Evolutionary conservation across 176 grass and related monocot species (phyloP).

Genomic region (Oryza coarctata): DNA sequence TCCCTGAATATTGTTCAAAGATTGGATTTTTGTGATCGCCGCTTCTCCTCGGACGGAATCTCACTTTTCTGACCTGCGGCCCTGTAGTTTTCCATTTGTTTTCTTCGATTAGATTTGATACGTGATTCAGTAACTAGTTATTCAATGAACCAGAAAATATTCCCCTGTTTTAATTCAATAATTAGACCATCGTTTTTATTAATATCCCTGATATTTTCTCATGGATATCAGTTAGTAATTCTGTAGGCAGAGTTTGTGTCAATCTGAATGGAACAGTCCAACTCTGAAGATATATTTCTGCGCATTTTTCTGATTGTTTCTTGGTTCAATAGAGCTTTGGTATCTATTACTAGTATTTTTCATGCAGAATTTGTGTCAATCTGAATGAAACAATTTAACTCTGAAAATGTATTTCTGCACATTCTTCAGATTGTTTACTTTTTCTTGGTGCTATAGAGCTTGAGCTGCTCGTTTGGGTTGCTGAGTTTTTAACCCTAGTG

Average conservation of each 20-base stretch:
- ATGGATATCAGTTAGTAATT: not conserved
- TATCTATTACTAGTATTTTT: not conserved
- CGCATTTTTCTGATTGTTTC: too few species aligned
- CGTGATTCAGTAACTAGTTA: not conserved
- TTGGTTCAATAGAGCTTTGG: too few species aligned
- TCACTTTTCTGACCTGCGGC: not conserved
- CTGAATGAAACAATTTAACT: not conserved
- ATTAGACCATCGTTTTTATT: not conserved
- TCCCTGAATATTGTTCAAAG: conserved; percentile 11
- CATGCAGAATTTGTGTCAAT: not conserved
- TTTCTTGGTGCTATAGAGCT: not conserved
- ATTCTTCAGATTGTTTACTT: not conserved
- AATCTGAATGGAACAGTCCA: not conserved
- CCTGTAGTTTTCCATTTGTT: not conserved
- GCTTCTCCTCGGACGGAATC: not conserved
- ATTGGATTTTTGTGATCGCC: not conserved
- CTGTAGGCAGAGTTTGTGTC: not conserved
- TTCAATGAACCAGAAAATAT: not conserved
- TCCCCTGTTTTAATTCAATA: not conserved
- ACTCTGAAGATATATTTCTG: not conserved
- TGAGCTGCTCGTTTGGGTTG: conserved; percentile 2
- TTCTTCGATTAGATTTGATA: not conserved
- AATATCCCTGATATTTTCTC: not conserved
- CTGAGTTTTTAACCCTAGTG: conserved; percentile 13
- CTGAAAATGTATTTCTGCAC: not conserved